phyloP scores from a whole-genome alignment of 768 basidiomycete species.

The Hygrophorus russula region DNA sequence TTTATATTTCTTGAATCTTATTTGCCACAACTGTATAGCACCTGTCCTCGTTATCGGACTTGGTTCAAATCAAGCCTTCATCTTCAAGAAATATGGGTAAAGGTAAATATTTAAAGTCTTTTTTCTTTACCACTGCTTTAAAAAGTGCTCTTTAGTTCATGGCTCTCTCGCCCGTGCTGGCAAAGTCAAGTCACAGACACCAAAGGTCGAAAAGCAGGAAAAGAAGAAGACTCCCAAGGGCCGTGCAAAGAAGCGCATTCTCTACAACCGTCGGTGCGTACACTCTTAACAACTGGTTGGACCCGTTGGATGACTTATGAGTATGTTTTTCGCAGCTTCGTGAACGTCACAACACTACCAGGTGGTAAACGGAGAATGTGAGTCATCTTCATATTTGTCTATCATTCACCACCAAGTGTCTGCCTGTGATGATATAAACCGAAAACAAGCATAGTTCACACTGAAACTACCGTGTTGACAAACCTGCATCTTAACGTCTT shows the following conservation, averaged over 20 bases:
- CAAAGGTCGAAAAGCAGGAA: slow-evolving; percentile 97
- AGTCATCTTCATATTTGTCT: slow-evolving; percentile 26
- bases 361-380: slow-evolving; percentile 96
- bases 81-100: slow-evolving; percentile 63
- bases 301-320: neutral
- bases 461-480: slow-evolving; percentile 83
- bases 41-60: neutral
- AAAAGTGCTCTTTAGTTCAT: slow-evolving; percentile 54
- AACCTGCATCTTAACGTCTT: slow-evolving; percentile 86
- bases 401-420: neutral
- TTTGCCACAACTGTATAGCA: slow-evolving; percentile 31
- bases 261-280: slow-evolving; percentile 86
- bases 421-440: slow-evolving; percentile 42
- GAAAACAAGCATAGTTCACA: slow-evolving; percentile 91
- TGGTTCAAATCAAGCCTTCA: too few species aligned
- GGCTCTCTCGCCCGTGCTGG: slow-evolving; percentile 99
- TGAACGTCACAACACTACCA: slow-evolving; percentile 84
- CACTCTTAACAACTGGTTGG: neutral
- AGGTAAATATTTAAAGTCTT: slow-evolving; percentile 32
- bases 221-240: slow-evolving; percentile 98
- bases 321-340: slow-evolving; percentile 45
- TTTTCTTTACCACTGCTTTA: neutral
- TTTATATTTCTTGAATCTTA: slow-evolving; percentile 22
- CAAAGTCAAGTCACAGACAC: slow-evolving; percentile 97
- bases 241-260: slow-evolving; percentile 91